Conservation (phyloP, 2,329 filamentous ascomycete species). For the Sclerotinia borealis region DNA sequence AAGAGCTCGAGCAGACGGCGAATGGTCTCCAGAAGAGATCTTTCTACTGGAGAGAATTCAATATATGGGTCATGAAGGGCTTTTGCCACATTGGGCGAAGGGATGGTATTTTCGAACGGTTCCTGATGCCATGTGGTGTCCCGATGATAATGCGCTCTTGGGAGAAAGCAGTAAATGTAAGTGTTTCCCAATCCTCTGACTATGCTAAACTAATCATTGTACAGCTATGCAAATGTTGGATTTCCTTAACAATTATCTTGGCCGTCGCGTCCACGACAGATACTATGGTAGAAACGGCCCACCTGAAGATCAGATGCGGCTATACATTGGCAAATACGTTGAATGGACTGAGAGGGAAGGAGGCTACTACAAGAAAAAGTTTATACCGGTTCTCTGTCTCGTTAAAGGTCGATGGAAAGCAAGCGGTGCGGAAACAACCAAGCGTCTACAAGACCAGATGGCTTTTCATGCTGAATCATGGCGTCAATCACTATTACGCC, state of each 20-base stretch:
- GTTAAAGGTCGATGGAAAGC: conserved; percentile 19
- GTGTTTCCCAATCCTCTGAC: neutral
- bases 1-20: conserved; percentile 22
- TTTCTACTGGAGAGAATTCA: conserved; percentile 29
- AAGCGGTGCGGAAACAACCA: conserved; percentile 18
- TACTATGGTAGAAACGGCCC: conserved; percentile 17
- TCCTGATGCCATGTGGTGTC: conserved; percentile 27
- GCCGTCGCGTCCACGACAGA: conserved; percentile 25
- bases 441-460: conserved; percentile 25
- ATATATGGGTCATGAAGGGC: conserved; percentile 29
- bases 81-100: conserved; percentile 28
- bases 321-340: conserved; percentile 30
- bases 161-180: conserved; percentile 27
- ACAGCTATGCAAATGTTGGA: conserved; percentile 27
- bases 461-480: conserved; percentile 26
- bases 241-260: conserved; percentile 20
- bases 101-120: conserved; percentile 29
- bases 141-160: conserved; percentile 24
- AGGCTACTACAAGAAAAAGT: conserved; percentile 25
- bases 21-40: conserved; percentile 30
- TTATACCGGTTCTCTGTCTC: conserved; percentile 27
- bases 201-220: conserved; percentile 9
- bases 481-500: conserved; percentile 21
- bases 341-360: conserved; percentile 34
- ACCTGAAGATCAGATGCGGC: conserved; percentile 27